phyloP scores from a whole-genome alignment of 345 rosid genomes.

The Gossypium australe region DNA sequence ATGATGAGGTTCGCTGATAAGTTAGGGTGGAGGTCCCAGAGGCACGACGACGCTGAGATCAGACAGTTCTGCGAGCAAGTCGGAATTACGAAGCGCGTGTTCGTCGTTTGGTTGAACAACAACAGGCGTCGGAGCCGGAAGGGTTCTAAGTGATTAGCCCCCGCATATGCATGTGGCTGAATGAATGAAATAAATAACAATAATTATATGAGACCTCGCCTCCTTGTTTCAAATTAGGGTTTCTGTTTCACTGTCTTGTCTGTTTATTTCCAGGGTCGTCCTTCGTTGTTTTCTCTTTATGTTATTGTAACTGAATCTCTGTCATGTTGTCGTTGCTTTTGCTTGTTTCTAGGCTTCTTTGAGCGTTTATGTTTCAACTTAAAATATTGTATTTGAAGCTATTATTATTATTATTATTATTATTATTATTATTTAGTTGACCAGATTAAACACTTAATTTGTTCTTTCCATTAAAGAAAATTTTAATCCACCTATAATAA shows the following conservation, averaged over 20 bases:
- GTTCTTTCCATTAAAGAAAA: too few species aligned
- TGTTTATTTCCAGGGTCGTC: neutral
- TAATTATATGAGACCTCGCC: neutral
- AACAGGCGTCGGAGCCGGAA: neutral
- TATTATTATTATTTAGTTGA: too few species aligned
- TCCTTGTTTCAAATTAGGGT: neutral
- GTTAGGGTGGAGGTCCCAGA: neutral
- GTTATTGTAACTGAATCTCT: neutral
- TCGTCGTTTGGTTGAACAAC: conserved; percentile 7
- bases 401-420: too few species aligned
- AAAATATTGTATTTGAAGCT: neutral
- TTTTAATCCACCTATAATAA: too few species aligned
- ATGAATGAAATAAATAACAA: neutral
- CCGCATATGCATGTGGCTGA: neutral
- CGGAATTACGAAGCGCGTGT: conserved; percentile 1
- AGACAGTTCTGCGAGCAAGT: neutral
- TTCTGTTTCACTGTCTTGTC: neutral
- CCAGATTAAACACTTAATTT: too few species aligned
- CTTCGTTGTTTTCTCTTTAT: neutral
- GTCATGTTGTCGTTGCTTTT: neutral
- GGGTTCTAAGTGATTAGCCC: neutral
- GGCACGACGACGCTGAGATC: neutral
- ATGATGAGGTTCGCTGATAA: neutral
- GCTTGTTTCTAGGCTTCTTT: neutral
- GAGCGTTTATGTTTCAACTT: neutral